These are phyloP conservation scores for Picea sitchensis DNA, from an alignment of 75 land plant genomes.

Conservation along the genomic window DNA sequence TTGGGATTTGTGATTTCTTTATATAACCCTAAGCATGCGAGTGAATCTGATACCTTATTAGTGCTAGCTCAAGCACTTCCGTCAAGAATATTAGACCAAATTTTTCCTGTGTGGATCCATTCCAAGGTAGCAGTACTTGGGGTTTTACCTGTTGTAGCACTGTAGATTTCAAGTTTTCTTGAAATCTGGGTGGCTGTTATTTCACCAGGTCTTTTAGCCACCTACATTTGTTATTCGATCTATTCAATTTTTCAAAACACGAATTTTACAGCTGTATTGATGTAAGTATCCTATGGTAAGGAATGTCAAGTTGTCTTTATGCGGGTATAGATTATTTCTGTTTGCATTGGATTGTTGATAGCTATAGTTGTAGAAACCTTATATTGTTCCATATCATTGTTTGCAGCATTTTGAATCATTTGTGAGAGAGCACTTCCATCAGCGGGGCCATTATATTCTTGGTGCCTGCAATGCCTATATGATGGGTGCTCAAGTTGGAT, in stretches of 20 bases:
- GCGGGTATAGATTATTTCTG: too few relatives aligned
- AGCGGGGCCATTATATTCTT: too few relatives aligned
- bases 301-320: too few relatives aligned
- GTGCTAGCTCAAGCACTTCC: not conserved
- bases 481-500: too few relatives aligned
- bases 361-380: too few relatives aligned
- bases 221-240: not conserved
- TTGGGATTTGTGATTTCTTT: conserved; percentile 6
- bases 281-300: not conserved
- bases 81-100: not conserved
- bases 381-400: too few relatives aligned
- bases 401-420: too few relatives aligned
- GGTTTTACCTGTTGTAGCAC: conserved; percentile 8
- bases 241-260: conserved; percentile 1
- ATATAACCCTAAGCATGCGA: conserved; percentile 1
- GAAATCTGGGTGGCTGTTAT: conserved; percentile 2
- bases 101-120: not conserved
- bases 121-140: conserved; percentile 5
- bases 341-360: too few relatives aligned
- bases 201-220: too few relatives aligned
- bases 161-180: conserved; percentile 1
- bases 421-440: too few relatives aligned
- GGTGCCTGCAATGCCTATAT: too few relatives aligned
- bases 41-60: not conserved
- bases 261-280: conserved; percentile 2